A percentile compares a stretch with the other conserved stretches of the same genome.
phyloP scores from a whole-genome alignment of 768 basidiomycete genomes.

The Rhodotorula diobovata region DNA sequence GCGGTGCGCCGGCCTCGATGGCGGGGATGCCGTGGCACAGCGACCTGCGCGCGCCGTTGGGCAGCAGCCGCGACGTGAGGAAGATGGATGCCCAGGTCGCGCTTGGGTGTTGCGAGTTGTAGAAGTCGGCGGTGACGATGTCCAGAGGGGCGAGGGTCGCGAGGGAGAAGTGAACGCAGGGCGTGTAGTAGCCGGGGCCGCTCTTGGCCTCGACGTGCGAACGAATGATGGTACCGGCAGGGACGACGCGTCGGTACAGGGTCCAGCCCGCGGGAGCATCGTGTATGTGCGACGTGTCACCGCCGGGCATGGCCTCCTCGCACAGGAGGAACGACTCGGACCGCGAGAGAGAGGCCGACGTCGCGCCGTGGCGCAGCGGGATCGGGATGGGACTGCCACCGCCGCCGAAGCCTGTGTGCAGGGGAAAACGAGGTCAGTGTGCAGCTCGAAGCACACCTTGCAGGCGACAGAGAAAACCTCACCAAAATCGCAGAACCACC shows the following conservation, averaged over 20 bases:
- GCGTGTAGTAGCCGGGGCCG: constrained; percentile 18
- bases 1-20: constrained; percentile 16
- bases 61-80: constrained; percentile 23
- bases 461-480: not conserved
- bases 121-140: not conserved
- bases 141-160: constrained; percentile 12
- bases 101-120: not conserved
- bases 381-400: constrained; percentile 20
- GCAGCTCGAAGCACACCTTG: no score
- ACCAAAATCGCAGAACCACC: constrained; percentile 23
- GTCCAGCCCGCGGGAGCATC: not conserved
- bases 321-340: constrained; percentile 24
- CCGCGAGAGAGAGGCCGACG: constrained; percentile 1
- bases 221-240: not conserved
- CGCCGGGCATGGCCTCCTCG: constrained; percentile 16
- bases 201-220: not conserved
- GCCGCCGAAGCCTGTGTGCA: constrained; percentile 20
- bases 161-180: constrained; percentile 17
- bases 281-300: not conserved
- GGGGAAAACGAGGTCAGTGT: accelerated
- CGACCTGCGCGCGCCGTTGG: constrained; percentile 15
- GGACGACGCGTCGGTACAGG: not conserved
- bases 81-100: constrained; percentile 16
- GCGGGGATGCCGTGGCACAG: constrained; percentile 30
- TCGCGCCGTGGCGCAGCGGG: constrained; percentile 19